Evolutionary conservation across 1,284 basidiomycete genomes (phyloP), one percentile per base, ranked within the genome.

Genomic region (Cutaneotrichosporon cutaneum): DNA sequence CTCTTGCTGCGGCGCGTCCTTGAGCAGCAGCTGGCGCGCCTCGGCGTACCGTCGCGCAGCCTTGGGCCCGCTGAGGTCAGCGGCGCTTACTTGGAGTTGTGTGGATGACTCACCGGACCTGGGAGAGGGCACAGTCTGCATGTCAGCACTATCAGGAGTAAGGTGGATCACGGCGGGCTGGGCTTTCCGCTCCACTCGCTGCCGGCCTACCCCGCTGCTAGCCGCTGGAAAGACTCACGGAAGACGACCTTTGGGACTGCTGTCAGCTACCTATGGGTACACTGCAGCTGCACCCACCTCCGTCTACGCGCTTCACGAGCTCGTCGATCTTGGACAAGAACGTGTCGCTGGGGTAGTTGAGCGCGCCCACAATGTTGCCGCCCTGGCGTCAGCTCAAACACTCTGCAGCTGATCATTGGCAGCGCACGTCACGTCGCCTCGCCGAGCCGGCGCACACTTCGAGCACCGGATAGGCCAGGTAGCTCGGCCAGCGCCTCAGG

Each of bases 21-120:
- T 66, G 30, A 68, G 50, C 14, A 68, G 30, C 26, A 67, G 42
- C 36, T 64, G 50, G 22, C 76, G 71, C 7, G 72, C 71, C 63
- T 79, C 76, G 35, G 75, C 70, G 68, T 80, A 80, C 48, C 79
- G 77, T 75, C 77, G 63, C 9, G 78, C 78, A 30, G 78, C 72
- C 64, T 80, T 80, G 0, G 78, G 78, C 7, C 78, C 78, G 61
- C 77, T 78, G 50, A 7, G 1, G 50, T 63, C 53, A 61, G 61
- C 54, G 21, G 22, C n/a, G n/a, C n/a, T n/a, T n/a, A n/a, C 21
- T 24, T 11, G 22, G 0, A 8, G 45, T 26, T 4, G 9, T 7
- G 9, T 16, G 1, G 32, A 36, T 6, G 18, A 61, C 72, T 66
- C 42, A 77, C 73, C 78, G 67, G 16, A 69, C 72, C 65, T 80